phyloP scores from a whole-genome alignment of 352 stramenopile species.

The Pythium dissimile region DNA sequence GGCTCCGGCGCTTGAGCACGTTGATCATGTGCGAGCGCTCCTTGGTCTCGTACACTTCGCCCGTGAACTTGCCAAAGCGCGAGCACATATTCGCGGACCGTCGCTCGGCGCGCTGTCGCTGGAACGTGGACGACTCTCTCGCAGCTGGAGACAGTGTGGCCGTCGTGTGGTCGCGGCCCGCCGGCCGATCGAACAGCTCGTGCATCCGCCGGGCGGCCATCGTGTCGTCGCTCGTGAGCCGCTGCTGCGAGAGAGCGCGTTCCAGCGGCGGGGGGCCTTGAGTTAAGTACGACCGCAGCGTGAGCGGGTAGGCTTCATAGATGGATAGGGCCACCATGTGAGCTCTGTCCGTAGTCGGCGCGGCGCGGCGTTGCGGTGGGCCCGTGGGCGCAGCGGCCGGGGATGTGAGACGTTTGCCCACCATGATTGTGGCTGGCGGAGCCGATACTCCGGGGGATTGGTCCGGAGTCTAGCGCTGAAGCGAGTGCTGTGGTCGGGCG shows the following conservation, averaged over 20 bases:
- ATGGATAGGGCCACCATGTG: constrained; percentile 36
- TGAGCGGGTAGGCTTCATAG: constrained; percentile 71
- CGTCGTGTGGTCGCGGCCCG: constrained; percentile 11
- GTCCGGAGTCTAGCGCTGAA: constrained; percentile 6
- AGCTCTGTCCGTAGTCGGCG: background rate
- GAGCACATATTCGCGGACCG: constrained; percentile 35
- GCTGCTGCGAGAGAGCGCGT: constrained; percentile 29
- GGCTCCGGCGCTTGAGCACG: constrained; percentile 65
- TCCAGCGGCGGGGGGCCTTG: constrained; percentile 25
- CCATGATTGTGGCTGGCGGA: no score
- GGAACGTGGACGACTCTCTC: constrained; percentile 1
- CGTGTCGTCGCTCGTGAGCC: background rate
- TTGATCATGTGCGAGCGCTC: constrained; percentile 73
- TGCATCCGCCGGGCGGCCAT: constrained; percentile 13
- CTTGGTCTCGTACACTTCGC: constrained; percentile 74
- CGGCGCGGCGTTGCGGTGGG: background rate
- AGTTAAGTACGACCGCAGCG: constrained; percentile 26
- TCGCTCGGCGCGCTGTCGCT: constrained; percentile 11
- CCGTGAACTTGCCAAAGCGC: constrained; percentile 70
- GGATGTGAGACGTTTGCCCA: no score
- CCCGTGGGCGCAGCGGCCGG: no score
- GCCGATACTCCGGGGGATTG: no score
- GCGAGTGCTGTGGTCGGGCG: background rate
- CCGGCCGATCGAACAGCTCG: constrained; percentile 19
- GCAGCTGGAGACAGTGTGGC: background rate